phyloP scores from a whole-genome alignment of 1,284 basidiomycete genomes.

The Malassezia equina region DNA sequence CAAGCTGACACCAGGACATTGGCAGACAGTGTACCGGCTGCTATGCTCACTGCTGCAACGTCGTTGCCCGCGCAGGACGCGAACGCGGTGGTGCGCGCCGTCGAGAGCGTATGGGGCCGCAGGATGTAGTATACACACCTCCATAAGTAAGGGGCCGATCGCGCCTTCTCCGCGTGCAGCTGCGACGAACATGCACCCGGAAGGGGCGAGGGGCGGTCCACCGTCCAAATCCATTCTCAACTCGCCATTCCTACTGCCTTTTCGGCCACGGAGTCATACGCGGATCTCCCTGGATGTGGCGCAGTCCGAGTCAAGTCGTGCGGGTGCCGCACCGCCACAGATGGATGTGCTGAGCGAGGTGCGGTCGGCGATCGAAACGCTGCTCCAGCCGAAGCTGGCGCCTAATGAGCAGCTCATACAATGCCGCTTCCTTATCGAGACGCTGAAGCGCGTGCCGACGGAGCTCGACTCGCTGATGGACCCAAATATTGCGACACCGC shows the following conservation, averaged over 20 bases:
- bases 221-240: slow-evolving; percentile 11
- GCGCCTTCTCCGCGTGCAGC: background rate
- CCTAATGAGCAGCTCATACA: background rate
- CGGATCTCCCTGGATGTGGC: background rate
- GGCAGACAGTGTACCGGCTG: background rate
- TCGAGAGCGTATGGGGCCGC: background rate
- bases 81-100: background rate
- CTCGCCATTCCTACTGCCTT: slow-evolving; percentile 17
- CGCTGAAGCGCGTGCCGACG: background rate
- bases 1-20: background rate
- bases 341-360: background rate
- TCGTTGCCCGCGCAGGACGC: background rate
- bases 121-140: slow-evolving; percentile 7
- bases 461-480: background rate
- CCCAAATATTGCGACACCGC: slow-evolving; percentile 1
- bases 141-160: background rate
- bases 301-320: background rate
- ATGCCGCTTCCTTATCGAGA: background rate
- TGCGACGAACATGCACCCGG: slow-evolving; percentile 3
- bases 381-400: background rate
- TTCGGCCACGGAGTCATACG: slow-evolving; percentile 12
- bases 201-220: background rate
- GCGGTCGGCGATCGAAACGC: slow-evolving; percentile 5
- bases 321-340: background rate
- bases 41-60: background rate